phyloP scores from a whole-genome alignment of 2,329 filamentous ascomycete genomes.

The Claviceps quebecensis region DNA sequence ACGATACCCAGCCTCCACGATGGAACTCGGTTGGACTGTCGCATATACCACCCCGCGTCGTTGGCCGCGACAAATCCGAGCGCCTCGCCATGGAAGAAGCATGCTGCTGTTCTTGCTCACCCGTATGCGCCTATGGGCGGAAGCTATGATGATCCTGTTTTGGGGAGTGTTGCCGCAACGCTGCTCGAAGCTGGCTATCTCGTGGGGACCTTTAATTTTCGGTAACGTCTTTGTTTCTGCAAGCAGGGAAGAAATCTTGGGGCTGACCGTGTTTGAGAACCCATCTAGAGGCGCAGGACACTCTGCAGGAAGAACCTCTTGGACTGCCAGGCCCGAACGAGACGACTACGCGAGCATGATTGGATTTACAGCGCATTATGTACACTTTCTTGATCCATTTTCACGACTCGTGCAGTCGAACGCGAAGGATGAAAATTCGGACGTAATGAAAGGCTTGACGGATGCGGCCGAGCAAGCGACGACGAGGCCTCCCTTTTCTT shows the following conservation, averaged over 20 bases:
- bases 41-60: constrained; percentile 59
- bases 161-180: constrained; percentile 49
- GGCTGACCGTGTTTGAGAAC: neutral
- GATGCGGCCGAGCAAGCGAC: neutral
- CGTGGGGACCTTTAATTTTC: constrained; percentile 84
- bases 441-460: neutral
- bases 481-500: neutral
- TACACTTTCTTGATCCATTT: constrained; percentile 41
- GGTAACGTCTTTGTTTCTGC: constrained; percentile 34
- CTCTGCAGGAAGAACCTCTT: constrained; percentile 69
- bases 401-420: neutral
- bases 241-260: neutral
- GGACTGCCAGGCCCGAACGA: constrained; percentile 70
- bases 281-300: constrained; percentile 54
- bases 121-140: constrained; percentile 85
- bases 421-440: neutral
- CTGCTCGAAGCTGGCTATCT: constrained; percentile 59
- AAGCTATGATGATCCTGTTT: constrained; percentile 67
- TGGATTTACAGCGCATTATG: constrained; percentile 66
- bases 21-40: constrained; percentile 59
- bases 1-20: constrained; percentile 78
- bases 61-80: constrained; percentile 20
- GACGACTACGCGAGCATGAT: constrained; percentile 71
- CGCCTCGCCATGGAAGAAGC: constrained; percentile 28
- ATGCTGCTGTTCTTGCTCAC: constrained; percentile 62